Conservation (phyloP, 2,329 filamentous ascomycete genomes). For the Verticillium isaacii region DNA sequence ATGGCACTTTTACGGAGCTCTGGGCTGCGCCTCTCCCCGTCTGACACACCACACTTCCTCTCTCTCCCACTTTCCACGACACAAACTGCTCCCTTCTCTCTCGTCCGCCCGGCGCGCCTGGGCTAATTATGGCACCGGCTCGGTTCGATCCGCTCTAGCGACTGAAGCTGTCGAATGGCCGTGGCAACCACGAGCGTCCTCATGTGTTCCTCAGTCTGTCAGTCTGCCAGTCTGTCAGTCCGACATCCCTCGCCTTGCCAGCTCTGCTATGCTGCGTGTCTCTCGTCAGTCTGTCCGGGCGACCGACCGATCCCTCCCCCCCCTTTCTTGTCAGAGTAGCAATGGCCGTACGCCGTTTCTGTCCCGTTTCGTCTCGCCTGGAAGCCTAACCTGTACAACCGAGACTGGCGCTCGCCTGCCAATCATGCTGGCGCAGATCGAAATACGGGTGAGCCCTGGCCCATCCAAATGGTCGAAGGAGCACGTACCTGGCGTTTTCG, state of each 20-base stretch:
- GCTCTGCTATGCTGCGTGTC: not conserved
- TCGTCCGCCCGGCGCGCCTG: not conserved
- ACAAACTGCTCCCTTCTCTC: not conserved
- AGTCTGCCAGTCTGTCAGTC: not conserved
- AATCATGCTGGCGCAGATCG: not conserved
- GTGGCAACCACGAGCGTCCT: not conserved
- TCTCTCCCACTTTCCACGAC: not conserved
- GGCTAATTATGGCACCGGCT: not conserved
- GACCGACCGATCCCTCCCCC: not conserved
- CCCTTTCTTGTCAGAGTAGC: not conserved
- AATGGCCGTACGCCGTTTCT: not conserved
- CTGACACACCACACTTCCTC: not conserved
- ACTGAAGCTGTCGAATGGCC: not conserved
- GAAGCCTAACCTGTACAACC: not conserved
- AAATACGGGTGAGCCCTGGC: not conserved
- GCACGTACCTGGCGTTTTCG: not conserved
- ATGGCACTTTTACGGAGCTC: not conserved
- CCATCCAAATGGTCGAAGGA: not conserved
- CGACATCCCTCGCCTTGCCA: too few relatives aligned
- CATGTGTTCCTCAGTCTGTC: not conserved
- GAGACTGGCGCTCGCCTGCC: not conserved
- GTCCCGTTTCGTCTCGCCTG: not conserved
- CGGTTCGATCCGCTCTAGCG: not conserved
- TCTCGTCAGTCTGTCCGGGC: not conserved
- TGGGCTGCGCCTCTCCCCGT: slow-evolving; percentile 2